Base-by-base conservation (phyloP, 2,329 filamentous ascomycete genomes). In the Ilyonectria mors-panacis region DNA sequence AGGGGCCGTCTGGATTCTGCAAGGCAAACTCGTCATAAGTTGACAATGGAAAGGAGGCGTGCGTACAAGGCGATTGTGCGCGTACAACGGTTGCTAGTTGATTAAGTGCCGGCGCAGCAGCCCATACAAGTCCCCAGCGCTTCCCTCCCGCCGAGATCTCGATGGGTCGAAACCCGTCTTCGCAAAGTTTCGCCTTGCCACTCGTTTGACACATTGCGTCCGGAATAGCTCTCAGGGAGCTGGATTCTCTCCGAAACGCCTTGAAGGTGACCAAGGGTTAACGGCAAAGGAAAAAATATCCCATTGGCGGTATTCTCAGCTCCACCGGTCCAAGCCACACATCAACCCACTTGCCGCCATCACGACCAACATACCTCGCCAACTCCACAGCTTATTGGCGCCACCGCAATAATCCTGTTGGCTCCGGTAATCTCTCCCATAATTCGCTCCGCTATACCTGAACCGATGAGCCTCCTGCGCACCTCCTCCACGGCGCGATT, bases 391-490 rank as follows among this genome's bases (percentile, higher is more conserved):
- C 21, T 28, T 59, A 30, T 56, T 15, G 23, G 17, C 12, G 26
- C 26, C 30, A 33, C 39, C 12, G 21, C 28, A n/a, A 12, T 30
- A 19, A 33, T 26, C 47, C 21, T 33, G 51, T 37, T 54, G 48
- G 47, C 26, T 35, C 51, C 15, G 44, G 30, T 28, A 28, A 23
- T 37, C 26, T 28, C 15, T 37, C 17, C 7, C 15, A 30, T 35
- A 12, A 7, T 28, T 15, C 17, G 23, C 10, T 23, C 53, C 44
- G 42, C 28, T 35, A 12, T 55, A 9, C 10, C 17, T 57, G 19
- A 37, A 47, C 45, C 53, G 53, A 74, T 74, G 72, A 72, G 67
- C 47, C 47, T 74, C 26, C 42, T 75, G 10, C 64, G 64, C 63
- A 56, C 65, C 15, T 74, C 71, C 3, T 64, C 59, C 21, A 51